Base-by-base conservation (phyloP, 1,284 basidiomycete species). In the Meripilus lineatus region DNA sequence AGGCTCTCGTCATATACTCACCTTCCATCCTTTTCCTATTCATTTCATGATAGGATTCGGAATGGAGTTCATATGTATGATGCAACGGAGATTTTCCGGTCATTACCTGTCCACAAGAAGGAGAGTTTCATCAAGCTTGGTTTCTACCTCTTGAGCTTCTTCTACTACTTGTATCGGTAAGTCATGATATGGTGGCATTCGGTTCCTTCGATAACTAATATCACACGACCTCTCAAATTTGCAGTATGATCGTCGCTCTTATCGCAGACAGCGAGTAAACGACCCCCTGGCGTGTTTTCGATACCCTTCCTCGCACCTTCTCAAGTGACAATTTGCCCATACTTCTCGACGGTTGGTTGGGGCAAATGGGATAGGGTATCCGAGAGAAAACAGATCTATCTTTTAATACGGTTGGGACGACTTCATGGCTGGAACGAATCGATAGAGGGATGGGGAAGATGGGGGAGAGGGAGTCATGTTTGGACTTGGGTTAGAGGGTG, bases 71-170 rank as follows among this genome's bases (percentile, higher is more conserved):
- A 98, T 70, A 95, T 97, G 89, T 95, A 97, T 63, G 95, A 99
- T 65, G 95, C 95, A 42, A 99, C 96, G 24, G 96, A 99, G 68
- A 99, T 99, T 58, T 99, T 99, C 79, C 80, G 96, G 54, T 95
- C 95, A 50, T 70, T 99, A 37, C 82, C 87, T 14, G 82, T 77
- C 32, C 96, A 98, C 70, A 99, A 99, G 74, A 97, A 94, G 65
- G 94, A 96, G 70, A 86, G 86, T 58, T 98, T 99, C 63, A 78
- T 95, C 68, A 97, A 96, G 72, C 85, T 97, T 48, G 93, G 90
- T 17, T 94, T 95, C 68, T 96, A 94, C 67, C 79, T 95, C 46
- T 72, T 95, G 50, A 92, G 86, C 38, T 95, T 95, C 78, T 95
- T 95, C 79, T 96, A 94, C 71, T 96, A 95, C 63, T 83, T 96